Evolutionary conservation across 805 yeast species (phyloP).

Genomic region (Candida boidinii): DNA sequence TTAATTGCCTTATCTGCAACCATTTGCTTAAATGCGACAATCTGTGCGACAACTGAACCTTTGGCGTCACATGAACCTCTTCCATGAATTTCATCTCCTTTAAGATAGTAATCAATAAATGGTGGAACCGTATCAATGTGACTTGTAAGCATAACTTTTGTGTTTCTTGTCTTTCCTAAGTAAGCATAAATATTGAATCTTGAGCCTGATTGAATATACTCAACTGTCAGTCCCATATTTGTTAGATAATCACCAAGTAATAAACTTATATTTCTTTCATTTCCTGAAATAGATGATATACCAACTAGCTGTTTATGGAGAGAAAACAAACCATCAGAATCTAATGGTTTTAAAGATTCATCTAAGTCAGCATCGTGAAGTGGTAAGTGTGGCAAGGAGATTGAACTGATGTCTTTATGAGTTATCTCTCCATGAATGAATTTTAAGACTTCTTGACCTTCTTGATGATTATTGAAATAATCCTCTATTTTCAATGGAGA

Average conservation of each 20-base stretch:
- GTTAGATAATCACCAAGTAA: slow-evolving; percentile 31
- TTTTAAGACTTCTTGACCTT: no score
- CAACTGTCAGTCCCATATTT: slow-evolving; percentile 43
- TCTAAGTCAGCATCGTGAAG: no score
- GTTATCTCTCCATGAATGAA: no score
- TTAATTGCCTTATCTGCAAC: slow-evolving; percentile 25
- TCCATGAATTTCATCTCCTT: slow-evolving; percentile 47
- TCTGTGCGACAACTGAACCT: slow-evolving; percentile 57
- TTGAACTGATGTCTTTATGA: no score
- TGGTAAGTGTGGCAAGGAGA: no score
- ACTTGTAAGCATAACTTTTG: slow-evolving; percentile 46
- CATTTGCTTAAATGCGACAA: slow-evolving; percentile 44
- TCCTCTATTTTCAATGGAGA: no score
- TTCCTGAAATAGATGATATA: slow-evolving; percentile 25
- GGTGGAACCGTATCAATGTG: slow-evolving; percentile 75
- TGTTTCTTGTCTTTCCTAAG: slow-evolving; percentile 32
- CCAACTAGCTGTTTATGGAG: slow-evolving; percentile 28
- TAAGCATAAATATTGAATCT: slow-evolving; percentile 61
- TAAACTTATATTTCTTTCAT: slow-evolving; percentile 28
- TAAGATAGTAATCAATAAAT: slow-evolving; percentile 38
- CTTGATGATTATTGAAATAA: no score
- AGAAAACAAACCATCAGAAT: slow-evolving; percentile 11
- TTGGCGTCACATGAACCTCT: slow-evolving; percentile 70
- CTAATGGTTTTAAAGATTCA: no score
- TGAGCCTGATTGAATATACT: slow-evolving; percentile 30